Conservation (phyloP, 805 yeast genomes). For the Cyberlindnera misumaiensis region DNA sequence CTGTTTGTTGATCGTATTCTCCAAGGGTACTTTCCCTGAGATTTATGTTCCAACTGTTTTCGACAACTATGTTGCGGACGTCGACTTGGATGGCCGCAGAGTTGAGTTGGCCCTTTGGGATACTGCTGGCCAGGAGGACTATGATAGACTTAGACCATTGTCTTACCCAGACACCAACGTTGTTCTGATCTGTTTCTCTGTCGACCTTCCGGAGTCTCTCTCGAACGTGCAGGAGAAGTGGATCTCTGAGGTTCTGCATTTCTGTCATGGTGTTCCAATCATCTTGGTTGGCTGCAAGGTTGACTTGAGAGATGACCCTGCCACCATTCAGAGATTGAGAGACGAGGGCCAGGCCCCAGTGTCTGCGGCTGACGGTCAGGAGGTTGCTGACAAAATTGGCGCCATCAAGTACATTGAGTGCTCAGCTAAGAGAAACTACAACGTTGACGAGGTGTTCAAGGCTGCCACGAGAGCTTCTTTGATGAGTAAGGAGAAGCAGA, state of each 20-base stretch:
- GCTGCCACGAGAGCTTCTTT: constrained; percentile 89
- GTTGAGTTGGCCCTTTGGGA: constrained; percentile 96
- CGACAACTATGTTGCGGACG: constrained; percentile 96
- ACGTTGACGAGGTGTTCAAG: constrained; percentile 90
- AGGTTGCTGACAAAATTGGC: constrained; percentile 84
- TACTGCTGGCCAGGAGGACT: constrained; percentile 98
- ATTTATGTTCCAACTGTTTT: constrained; percentile 95
- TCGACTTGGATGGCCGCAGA: constrained; percentile 82
- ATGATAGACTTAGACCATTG: constrained; percentile 86
- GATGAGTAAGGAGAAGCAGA: constrained; percentile 39
- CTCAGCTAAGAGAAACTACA: constrained; percentile 86
- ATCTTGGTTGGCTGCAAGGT: constrained; percentile 88
- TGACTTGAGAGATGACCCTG: constrained; percentile 79
- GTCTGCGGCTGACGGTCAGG: constrained; percentile 72
- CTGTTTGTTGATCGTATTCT: constrained; percentile 78
- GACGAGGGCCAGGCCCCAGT: constrained; percentile 78
- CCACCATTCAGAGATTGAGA: constrained; percentile 67
- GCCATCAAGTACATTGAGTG: constrained; percentile 85
- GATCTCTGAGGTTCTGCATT: constrained; percentile 89
- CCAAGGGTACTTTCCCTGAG: constrained; percentile 88
- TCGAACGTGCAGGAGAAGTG: constrained; percentile 94
- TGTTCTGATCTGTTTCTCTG: constrained; percentile 83
- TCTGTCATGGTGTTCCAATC: constrained; percentile 92
- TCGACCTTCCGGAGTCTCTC: constrained; percentile 86
- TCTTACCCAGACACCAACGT: constrained; percentile 92